These are phyloP conservation scores for Calonectria honghensis DNA, from an alignment of 2,329 filamentous ascomycete species.

Conservation along the genomic window DNA sequence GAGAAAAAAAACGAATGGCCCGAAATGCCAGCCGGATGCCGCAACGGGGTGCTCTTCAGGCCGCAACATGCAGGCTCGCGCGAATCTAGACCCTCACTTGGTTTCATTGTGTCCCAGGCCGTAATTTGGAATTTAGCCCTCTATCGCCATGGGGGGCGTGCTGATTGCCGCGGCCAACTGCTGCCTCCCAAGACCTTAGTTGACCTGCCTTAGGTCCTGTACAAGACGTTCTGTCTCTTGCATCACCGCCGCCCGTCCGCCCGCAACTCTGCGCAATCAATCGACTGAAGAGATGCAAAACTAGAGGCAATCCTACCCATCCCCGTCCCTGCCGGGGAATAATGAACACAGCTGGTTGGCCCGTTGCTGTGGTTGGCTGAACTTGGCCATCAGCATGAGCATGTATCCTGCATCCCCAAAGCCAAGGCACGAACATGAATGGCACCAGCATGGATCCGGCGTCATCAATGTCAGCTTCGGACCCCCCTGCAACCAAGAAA, in stretches of 20 bases:
- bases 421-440: constrained; percentile 29
- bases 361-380: constrained; percentile 28
- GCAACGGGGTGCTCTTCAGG: constrained; percentile 8
- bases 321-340: constrained; percentile 28
- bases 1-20: background rate
- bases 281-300: constrained; percentile 23
- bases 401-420: constrained; percentile 19
- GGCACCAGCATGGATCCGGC: constrained; percentile 33
- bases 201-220: constrained; percentile 13
- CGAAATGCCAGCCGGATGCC: constrained; percentile 23
- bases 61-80: constrained; percentile 16
- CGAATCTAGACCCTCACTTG: constrained; percentile 17
- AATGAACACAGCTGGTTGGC: constrained; percentile 20
- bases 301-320: constrained; percentile 25
- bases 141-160: constrained; percentile 4
- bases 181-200: constrained; percentile 23
- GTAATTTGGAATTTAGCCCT: constrained; percentile 27
- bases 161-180: constrained; percentile 23
- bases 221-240: constrained; percentile 2
- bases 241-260: constrained; percentile 23
- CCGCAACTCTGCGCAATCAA: constrained; percentile 28
- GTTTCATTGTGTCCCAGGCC: constrained; percentile 23
- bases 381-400: constrained; percentile 21
- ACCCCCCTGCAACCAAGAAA: constrained; percentile 25
- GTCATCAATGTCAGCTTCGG: constrained; percentile 38